Conservation (phyloP, 345 rosid species). For the Melaleuca quinquenervia region DNA sequence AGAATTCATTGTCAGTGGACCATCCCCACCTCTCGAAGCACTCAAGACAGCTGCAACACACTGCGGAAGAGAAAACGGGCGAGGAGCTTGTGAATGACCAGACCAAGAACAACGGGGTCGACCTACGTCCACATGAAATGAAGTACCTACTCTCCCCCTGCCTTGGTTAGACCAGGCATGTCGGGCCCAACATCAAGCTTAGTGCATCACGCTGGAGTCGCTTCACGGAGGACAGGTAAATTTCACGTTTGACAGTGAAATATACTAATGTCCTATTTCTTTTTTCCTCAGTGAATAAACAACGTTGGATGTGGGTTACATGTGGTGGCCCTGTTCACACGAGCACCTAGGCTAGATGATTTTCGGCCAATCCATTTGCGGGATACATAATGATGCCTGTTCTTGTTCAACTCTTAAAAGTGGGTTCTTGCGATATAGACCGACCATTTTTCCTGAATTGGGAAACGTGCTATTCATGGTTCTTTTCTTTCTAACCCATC, state of each 20-base stretch:
- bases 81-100: neutral
- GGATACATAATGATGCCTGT: too few relatives aligned
- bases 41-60: neutral
- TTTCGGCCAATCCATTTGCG: neutral
- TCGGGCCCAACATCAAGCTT: neutral
- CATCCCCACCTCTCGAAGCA: neutral
- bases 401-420: too few relatives aligned
- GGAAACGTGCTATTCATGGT: neutral
- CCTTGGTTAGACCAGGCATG: neutral
- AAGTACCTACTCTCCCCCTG: neutral
- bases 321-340: neutral
- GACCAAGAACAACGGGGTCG: neutral
- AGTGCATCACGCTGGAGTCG: neutral
- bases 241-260: neutral
- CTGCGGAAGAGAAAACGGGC: neutral
- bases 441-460: neutral
- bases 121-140: neutral
- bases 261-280: neutral
- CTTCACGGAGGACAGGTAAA: neutral
- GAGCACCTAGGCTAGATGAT: neutral
- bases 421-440: neutral
- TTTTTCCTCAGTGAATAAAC: neutral
- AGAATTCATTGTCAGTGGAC: neutral
- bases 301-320: neutral
- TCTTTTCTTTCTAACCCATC: neutral